These are phyloP conservation scores for Coniochaeta sp. DNA, from an alignment of 2,329 filamentous ascomycete genomes.

Conservation along the genomic window DNA sequence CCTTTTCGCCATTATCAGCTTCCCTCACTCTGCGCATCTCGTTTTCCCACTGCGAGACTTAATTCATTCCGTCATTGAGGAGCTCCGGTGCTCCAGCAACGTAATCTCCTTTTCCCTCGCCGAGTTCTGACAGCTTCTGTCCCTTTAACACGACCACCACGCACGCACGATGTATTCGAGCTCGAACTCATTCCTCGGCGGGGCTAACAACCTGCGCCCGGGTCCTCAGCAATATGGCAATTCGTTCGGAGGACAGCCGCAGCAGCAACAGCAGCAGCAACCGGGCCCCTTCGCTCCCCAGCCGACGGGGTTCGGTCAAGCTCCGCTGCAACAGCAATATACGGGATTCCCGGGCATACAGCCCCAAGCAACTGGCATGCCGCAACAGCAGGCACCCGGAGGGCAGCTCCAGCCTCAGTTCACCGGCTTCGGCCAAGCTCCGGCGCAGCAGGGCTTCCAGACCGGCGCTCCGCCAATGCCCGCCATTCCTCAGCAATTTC, in stretches of 20 bases:
- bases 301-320: constrained; percentile 51
- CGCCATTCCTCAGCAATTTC: constrained; percentile 50
- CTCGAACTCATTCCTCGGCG: constrained; percentile 79
- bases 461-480: constrained; percentile 52
- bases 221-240: constrained; percentile 54
- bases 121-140: neutral
- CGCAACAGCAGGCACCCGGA: constrained; percentile 39
- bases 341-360: constrained; percentile 49
- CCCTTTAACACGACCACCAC: neutral
- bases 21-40: neutral
- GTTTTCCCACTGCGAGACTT: neutral
- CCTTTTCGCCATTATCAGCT: neutral
- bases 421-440: constrained; percentile 51
- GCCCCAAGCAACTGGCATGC: constrained; percentile 35
- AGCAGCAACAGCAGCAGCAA: constrained; percentile 40
- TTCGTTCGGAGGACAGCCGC: constrained; percentile 38
- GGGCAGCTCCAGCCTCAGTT: constrained; percentile 54
- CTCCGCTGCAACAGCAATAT: constrained; percentile 48
- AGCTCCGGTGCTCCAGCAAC: neutral
- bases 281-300: constrained; percentile 50
- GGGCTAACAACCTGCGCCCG: constrained; percentile 67
- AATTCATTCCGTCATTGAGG: neutral
- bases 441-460: constrained; percentile 54
- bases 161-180: constrained; percentile 85
- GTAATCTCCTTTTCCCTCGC: neutral